Evolutionary conservation across 345 rosid genomes (phyloP).

Genomic region (Eucalyptus shirleyi): DNA sequence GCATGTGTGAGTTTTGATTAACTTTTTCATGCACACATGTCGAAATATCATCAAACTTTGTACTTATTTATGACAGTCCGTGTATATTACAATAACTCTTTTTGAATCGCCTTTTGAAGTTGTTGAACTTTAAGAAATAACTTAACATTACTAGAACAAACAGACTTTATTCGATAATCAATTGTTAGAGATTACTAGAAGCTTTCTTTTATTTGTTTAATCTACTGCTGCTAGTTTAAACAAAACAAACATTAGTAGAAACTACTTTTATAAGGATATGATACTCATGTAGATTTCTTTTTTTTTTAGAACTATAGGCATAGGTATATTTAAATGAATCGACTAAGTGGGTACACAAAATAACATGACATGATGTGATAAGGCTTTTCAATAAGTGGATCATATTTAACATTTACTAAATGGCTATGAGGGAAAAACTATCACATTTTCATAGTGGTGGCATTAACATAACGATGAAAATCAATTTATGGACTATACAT

Average conservation of each 20-base stretch:
- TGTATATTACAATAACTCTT: not conserved
- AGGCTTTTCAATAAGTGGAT: not conserved
- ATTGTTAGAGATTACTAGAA: not conserved
- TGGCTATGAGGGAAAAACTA: not conserved
- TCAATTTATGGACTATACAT: not conserved
- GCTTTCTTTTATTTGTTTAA: not conserved
- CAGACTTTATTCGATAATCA: not conserved
- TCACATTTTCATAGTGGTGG: not conserved
- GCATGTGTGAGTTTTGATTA: not conserved
- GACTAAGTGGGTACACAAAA: not conserved
- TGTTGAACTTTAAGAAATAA: not conserved
- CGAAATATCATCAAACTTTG: not conserved
- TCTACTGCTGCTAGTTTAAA: not conserved
- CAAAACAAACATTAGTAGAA: not conserved
- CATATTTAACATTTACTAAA: not conserved
- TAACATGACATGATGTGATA: not conserved
- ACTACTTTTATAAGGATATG: not conserved
- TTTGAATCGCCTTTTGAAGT: not conserved
- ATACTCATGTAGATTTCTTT: not conserved
- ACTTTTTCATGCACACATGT: not conserved
- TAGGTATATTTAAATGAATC: not conserved
- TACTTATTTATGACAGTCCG: not conserved
- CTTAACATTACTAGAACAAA: not conserved
- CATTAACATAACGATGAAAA: not conserved
- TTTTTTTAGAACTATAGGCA: not conserved